Percentiles rank a stretch among this genome's conserved stretches.
Evolutionary conservation across 441 rosid genomes (phyloP).

Genomic region (Geranium incanum): DNA sequence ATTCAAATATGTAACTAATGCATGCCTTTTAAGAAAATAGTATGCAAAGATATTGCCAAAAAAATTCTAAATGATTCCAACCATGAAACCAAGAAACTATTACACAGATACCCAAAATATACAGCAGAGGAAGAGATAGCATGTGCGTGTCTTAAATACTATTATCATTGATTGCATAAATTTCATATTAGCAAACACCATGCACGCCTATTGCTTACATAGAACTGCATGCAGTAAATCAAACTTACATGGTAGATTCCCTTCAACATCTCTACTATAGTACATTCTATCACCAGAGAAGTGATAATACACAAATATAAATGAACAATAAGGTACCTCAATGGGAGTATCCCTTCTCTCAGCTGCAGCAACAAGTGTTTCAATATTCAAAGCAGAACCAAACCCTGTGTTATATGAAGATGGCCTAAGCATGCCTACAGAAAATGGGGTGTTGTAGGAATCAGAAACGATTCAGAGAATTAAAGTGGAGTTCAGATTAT

Average conservation of each 20-base stretch:
- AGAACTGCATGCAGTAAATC: constrained; percentile 1
- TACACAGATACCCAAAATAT: background rate
- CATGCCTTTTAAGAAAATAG: background rate
- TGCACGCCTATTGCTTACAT: background rate
- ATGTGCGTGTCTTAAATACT: background rate
- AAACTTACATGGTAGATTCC: background rate
- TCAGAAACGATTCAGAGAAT: background rate
- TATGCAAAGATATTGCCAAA: background rate
- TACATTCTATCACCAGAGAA: background rate
- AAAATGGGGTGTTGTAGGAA: constrained; percentile 4
- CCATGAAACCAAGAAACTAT: constrained; percentile 3
- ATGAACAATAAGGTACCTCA: constrained; percentile 47
- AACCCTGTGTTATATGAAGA: constrained; percentile 49
- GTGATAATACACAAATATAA: background rate
- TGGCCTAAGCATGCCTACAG: constrained; percentile 18
- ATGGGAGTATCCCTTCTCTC: constrained; percentile 86
- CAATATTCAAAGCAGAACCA: constrained; percentile 97
- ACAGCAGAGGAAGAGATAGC: background rate
- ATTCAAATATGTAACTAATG: background rate
- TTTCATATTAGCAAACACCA: background rate
- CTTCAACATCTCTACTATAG: background rate
- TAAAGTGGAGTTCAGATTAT: background rate
- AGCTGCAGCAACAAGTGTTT: constrained; percentile 96
- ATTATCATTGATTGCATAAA: background rate
- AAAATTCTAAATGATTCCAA: background rate